These are phyloP conservation scores for Fragaria nilgerrensis DNA, from an alignment of 306 rosid genomes.

Conservation along the genomic window DNA sequence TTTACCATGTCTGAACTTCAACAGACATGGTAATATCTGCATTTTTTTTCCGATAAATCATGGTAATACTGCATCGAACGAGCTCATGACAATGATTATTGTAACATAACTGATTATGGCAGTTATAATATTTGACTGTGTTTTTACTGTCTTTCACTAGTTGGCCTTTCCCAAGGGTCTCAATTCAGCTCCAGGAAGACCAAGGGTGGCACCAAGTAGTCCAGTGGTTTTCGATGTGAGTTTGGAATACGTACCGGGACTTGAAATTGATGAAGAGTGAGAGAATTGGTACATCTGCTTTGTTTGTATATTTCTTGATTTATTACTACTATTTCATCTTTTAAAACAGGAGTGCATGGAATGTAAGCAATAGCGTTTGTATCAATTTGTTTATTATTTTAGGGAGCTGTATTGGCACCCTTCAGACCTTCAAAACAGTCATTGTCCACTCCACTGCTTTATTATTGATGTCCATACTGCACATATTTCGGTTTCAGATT, in stretches of 20 bases:
- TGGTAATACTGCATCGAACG: background rate
- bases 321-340: too few relatives aligned
- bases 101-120: background rate
- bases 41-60: too few relatives aligned
- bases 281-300: too few relatives aligned
- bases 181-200: slow-evolving; percentile 95
- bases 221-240: slow-evolving; percentile 92
- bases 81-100: background rate
- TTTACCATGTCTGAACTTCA: background rate
- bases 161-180: slow-evolving; percentile 98
- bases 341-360: too few relatives aligned
- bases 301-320: too few relatives aligned
- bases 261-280: slow-evolving; percentile 72
- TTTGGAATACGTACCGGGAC: slow-evolving; percentile 87
- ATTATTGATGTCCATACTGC: too few relatives aligned
- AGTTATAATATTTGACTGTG: slow-evolving; percentile 1
- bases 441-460: too few relatives aligned
- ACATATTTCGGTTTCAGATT: too few relatives aligned
- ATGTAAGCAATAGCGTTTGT: too few relatives aligned
- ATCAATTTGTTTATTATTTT: too few relatives aligned
- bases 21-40: background rate
- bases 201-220: slow-evolving; percentile 93
- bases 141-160: slow-evolving; percentile 37
- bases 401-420: too few relatives aligned
- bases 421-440: too few relatives aligned